Conservation (phyloP, 306 rosid genomes). For the Benincasa hispida region DNA sequence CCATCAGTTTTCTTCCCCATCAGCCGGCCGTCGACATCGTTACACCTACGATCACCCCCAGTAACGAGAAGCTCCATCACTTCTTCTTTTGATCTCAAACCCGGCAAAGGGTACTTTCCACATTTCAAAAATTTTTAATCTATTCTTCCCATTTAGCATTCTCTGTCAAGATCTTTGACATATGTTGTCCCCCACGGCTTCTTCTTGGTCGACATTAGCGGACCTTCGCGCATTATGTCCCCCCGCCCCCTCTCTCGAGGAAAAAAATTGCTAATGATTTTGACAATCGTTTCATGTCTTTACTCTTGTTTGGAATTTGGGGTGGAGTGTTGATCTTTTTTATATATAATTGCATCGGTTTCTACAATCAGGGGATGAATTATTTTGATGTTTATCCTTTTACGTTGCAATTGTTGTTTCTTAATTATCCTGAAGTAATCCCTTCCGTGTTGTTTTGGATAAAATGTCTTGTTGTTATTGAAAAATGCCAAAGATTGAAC, state of each 20-base stretch:
- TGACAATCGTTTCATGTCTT: background rate
- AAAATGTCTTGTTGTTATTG: background rate
- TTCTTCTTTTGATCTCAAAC: slow-evolving; percentile 23
- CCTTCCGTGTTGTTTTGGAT: background rate
- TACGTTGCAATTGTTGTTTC: background rate
- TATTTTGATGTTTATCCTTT: background rate
- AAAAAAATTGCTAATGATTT: background rate
- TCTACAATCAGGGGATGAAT: background rate
- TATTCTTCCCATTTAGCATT: background rate
- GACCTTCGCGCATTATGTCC: background rate
- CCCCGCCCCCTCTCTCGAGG: background rate
- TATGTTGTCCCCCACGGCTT: background rate
- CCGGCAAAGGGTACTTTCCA: slow-evolving; percentile 45
- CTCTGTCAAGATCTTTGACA: background rate
- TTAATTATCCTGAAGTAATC: background rate
- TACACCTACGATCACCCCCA: slow-evolving; percentile 23
- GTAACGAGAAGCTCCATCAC: slow-evolving; percentile 15
- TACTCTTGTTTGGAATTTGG: background rate
- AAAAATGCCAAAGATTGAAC: background rate
- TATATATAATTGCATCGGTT: background rate
- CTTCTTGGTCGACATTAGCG: background rate
- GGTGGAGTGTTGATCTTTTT: background rate
- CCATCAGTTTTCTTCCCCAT: slow-evolving; percentile 12
- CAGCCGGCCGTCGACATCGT: slow-evolving; percentile 11
- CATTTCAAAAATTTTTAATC: background rate